Percentiles rank a stretch among this genome's conserved stretches.
Evolutionary conservation across 768 basidiomycete genomes (phyloP).

Genomic region (Chalciporus chontae): DNA sequence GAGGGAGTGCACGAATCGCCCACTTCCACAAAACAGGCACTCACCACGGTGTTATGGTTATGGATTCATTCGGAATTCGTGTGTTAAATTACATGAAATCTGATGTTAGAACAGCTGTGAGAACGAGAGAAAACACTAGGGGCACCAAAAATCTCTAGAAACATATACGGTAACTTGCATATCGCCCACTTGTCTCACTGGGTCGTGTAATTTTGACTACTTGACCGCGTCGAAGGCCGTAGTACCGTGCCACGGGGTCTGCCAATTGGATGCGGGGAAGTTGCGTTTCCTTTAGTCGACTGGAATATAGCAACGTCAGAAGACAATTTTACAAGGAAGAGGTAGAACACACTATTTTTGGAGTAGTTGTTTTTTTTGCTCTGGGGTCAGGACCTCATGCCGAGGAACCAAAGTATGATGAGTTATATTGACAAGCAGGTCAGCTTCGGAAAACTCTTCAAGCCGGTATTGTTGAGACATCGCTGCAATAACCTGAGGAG

Average conservation of each 20-base stretch:
- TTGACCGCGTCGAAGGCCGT: slow-evolving; percentile 91
- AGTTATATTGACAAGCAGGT: slow-evolving; percentile 95
- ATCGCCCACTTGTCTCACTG: slow-evolving; percentile 94
- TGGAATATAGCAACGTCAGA: slow-evolving; percentile 31
- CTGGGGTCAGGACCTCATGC: slow-evolving; percentile 81
- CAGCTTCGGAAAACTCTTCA: slow-evolving; percentile 96
- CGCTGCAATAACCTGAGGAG: slow-evolving; percentile 78
- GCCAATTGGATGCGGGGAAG: slow-evolving; percentile 93
- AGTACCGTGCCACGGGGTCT: slow-evolving; percentile 98
- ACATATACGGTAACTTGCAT: slow-evolving; percentile 90
- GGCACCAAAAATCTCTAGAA: slow-evolving; percentile 43
- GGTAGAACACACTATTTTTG: slow-evolving; percentile 80
- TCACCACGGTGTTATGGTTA: background rate
- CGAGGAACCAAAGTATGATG: slow-evolving; percentile 92
- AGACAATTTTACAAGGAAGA: slow-evolving; percentile 1
- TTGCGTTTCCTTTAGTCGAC: slow-evolving; percentile 97
- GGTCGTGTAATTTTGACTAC: slow-evolving; percentile 98
- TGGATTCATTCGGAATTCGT: slow-evolving; percentile 5
- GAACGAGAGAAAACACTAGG: background rate
- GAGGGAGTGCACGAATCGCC: background rate
- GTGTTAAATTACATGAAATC: slow-evolving; percentile 14
- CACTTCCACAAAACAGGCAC: background rate
- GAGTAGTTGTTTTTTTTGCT: slow-evolving; percentile 83
- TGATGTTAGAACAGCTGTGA: slow-evolving; percentile 5
- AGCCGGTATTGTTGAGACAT: slow-evolving; percentile 85